phyloP scores from a whole-genome alignment of 805 yeast genomes.

The Ascoidea tarda region DNA sequence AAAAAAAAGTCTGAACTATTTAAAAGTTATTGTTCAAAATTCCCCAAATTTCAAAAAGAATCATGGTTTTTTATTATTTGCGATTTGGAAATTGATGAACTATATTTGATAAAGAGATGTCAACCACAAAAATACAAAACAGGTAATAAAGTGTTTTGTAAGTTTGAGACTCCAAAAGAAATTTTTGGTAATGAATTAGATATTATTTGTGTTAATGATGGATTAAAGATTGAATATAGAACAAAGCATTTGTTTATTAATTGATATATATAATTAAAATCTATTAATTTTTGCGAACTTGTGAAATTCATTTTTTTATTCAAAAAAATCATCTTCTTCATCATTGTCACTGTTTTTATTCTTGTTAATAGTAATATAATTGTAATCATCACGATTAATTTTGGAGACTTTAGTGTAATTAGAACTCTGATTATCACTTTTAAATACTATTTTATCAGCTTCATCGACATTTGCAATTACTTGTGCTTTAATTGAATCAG shows the following conservation, averaged over 20 bases:
- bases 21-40: constrained; percentile 61
- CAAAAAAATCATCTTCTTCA: constrained; percentile 23
- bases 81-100: constrained; percentile 34
- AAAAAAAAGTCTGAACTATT: constrained; percentile 32
- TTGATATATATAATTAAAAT: background rate
- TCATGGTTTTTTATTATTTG: constrained; percentile 74
- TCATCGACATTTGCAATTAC: constrained; percentile 6
- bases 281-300: background rate
- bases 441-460: constrained; percentile 4
- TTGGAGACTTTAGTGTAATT: no score
- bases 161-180: constrained; percentile 34
- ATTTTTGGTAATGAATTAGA: constrained; percentile 29
- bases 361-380: constrained; percentile 7
- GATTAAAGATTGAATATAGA: constrained; percentile 38
- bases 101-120: constrained; percentile 60
- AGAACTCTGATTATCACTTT: no score
- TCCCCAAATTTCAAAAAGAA: constrained; percentile 85
- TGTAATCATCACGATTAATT: background rate
- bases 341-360: constrained; percentile 8
- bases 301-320: constrained; percentile 8
- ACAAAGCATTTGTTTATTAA: constrained; percentile 10
- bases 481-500: background rate
- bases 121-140: constrained; percentile 32
- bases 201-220: constrained; percentile 49
- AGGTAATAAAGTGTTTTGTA: constrained; percentile 22